A percentile compares a stretch with the other conserved stretches of the same genome.
Conservation (phyloP, 768 basidiomycete species). For the Pleurotus platypus region DNA sequence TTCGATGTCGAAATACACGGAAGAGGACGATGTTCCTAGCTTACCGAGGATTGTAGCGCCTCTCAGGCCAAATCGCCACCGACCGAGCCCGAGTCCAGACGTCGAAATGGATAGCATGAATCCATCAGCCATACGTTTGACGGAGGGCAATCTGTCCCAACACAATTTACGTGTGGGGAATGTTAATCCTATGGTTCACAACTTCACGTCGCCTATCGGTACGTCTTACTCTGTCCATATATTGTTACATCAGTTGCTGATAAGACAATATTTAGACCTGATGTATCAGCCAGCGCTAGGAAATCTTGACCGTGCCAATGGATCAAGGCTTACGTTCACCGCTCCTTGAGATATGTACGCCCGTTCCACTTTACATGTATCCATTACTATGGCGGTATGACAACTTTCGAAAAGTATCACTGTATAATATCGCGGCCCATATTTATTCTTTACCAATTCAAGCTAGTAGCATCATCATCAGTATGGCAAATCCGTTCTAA, state of each 20-base stretch:
- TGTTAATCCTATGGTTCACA: constrained; percentile 52
- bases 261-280: constrained; percentile 18
- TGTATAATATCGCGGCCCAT: constrained; percentile 1
- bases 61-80: constrained; percentile 39
- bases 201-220: constrained; percentile 74
- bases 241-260: too few relatives aligned
- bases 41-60: constrained; percentile 16
- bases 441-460: neutral
- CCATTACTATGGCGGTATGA: neutral
- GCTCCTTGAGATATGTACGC: constrained; percentile 15
- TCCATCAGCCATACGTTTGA: constrained; percentile 18
- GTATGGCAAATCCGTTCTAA: too few relatives aligned
- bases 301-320: constrained; percentile 7
- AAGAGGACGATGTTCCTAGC: constrained; percentile 21
- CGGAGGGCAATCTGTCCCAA: constrained; percentile 40
- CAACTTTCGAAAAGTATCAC: neutral
- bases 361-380: neutral
- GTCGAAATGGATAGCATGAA: constrained; percentile 30
- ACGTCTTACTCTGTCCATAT: constrained; percentile 12
- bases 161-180: constrained; percentile 33
- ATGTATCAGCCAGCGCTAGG: constrained; percentile 16
- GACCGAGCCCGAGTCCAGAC: constrained; percentile 22
- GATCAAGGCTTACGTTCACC: constrained; percentile 30
- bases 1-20: constrained; percentile 23
- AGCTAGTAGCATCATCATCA: too few relatives aligned